Base-by-base conservation (phyloP, 2,329 filamentous ascomycete genomes). In the Dothistroma septosporum region DNA sequence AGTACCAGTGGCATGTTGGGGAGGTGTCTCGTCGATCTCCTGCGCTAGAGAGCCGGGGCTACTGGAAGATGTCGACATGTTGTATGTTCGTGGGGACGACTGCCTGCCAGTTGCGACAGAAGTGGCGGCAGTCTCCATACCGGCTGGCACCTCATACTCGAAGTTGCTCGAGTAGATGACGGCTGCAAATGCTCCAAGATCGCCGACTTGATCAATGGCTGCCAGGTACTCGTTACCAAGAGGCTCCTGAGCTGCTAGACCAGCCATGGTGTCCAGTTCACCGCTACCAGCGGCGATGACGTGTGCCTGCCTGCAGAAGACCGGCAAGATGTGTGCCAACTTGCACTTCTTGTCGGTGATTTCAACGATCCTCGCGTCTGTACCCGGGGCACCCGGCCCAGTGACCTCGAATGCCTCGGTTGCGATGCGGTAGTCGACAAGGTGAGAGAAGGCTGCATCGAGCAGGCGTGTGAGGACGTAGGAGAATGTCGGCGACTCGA, bases 401-500 rank as follows among this genome's bases (percentile, higher is more conserved):
- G 57, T 70, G 53, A 63, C 72, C 68, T 92, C 91, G 76, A 92
- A 97, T 11, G 90, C 88, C 65, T 90, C 87, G 3, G 84, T 81
- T 5, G 90, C 87, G 57, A 97, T 84, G 75, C 94, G 94, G 69
- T 85, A 83, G 71, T 97, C 90, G 28, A 96, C 83, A 16, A 99
- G 83, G 24, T 88, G 85, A 2, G 89, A 89, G 77, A 97, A 99
- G 58, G 88, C 89, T 50, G 91, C 84, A 74, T 97, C 92, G 61
- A 97, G 88, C 59, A 97, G 83, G 60, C 90, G 86, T 1, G 89
- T 91, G 49, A 97, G 83, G 37, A 99, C 92, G 70, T 92, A 88
- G 0, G 87, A 85, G 76, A 97, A 97, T 37, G 90, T 85, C 0
- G 94, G 94, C 1, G 94, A 97, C 72, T 99, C 94, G 72, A 97